Evolutionary conservation across 805 yeast genomes (phyloP), one percentile per base, ranked within the genome.

Genomic region (Dipodascus geniculatus): DNA sequence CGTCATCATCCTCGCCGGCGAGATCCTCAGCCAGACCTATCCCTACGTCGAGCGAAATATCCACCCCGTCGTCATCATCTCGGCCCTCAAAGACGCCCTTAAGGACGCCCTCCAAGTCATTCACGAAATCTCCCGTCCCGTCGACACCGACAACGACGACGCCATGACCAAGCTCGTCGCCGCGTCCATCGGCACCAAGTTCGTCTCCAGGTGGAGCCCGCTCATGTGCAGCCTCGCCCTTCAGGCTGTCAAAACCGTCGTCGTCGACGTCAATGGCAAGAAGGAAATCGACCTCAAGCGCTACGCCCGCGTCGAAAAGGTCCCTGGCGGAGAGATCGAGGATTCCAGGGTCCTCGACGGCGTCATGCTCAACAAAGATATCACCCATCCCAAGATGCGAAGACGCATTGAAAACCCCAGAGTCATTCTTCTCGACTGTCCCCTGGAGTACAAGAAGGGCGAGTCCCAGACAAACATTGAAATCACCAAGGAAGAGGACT

Each of bases 401-500:
- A 82, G 99, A 68, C 66, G 74, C 62, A 85, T 93, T 61, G 86
- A 84, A 67, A 86, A 88, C 64, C 99, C 99, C 51, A 80, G 91
- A 59, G 80, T 93, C 53, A 79, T 93, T 19, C 76, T 93, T 60
- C 77, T 93, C 61, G 99, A 93, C 72, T 90, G 97, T 71, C 97
- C 99, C 11, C 76, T 93, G 63, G 99, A 93, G 72, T 93, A 93
- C 74, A 93, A 93, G 74, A 93, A 93, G 77, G 99, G 99, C 60
- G 99, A 93, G 73, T 89, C 97, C 2, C 99, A 93, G 71, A 93
- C 98, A 53, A 91, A 93, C 71, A 87, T 93, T 61, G 99, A 93
- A 74, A 90, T 93, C 69, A 85, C 96, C 48, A 88, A 88, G 64
- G 98, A 91, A 70, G 86, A 82, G 58, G 99, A 93, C 72, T 93